Evolutionary conservation across 345 rosid genomes (phyloP), one percentile per base, ranked within the genome.

Genomic region (Corymbia maculata): DNA sequence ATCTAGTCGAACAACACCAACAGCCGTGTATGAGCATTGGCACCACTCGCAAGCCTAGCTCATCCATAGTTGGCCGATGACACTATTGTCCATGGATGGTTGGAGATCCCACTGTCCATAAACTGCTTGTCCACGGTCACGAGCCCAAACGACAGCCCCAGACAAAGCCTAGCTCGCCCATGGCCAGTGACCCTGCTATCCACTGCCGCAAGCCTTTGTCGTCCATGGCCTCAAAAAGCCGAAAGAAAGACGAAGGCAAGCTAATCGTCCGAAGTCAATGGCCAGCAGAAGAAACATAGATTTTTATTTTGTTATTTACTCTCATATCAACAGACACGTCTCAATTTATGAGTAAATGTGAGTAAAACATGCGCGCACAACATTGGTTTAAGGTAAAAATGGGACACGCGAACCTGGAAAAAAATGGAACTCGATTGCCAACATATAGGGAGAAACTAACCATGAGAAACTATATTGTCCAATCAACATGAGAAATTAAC

Each of bases 21-120:
- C 4, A 6, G 47, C 82, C 5, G 1, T 14, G 21, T 8, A 30
- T 0, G 21, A 30, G 42, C 8, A 2, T 66, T 5, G 0, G 79
- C 44, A 7, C 32, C 32, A 19, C 22, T 68, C 11, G 11, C 19
- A 17, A 68, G 42, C 44, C 36, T 19, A 8, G 11, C 44, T 68
- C 79, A 2, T 68, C 44, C 82, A 36, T 70, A 13, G 24, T 36
- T 75, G 82, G 49, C 45, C 26, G 13, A 17, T 36, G 47, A 70
- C 24, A 10, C 47, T 36, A 70, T 21, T 9, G 49, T 36, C 82
- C 82, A 75, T 19, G 14, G 7, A 19, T 19, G 26, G 47, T 75
- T 36, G 26, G 49, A 36, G 49, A 42, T 13, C 9, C 82, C 11
- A 44, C 49, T 44, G 49, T 42, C 49, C 14, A 36, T 42, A 26